These are phyloP conservation scores for Orbilia oligospora DNA, from an alignment of 2,329 filamentous ascomycete species.

Conservation along the genomic window DNA sequence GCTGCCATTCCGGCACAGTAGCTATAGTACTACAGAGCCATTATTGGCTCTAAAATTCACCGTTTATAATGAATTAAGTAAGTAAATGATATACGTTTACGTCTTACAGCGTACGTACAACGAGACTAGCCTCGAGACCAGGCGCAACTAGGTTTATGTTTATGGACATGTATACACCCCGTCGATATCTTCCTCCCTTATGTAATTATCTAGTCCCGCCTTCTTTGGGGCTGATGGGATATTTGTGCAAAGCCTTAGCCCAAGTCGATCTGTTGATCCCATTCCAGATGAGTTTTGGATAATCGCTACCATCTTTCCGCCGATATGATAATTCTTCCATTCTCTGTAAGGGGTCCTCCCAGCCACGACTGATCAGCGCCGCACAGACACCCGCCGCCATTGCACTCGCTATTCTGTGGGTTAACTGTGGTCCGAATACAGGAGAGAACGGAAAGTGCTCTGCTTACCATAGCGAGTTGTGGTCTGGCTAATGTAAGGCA, in stretches of 20 bases:
- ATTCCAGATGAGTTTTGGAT: neutral
- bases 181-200: no score
- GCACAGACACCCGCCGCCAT: neutral
- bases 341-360: neutral
- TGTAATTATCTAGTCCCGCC: no score
- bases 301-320: neutral
- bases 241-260: neutral
- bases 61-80: no score
- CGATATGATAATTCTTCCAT: slow-evolving; percentile 2
- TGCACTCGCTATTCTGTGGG: neutral
- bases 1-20: no score
- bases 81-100: no score
- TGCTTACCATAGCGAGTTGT: neutral
- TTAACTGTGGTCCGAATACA: neutral
- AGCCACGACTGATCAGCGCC: neutral
- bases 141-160: no score
- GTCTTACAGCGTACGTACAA: no score
- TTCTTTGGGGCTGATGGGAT: neutral
- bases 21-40: no score
- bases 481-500: no score
- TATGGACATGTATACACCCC: no score
- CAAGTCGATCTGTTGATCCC: neutral
- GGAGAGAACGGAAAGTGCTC: neutral
- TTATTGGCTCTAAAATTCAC: no score
- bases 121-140: no score